Evolutionary conservation across 805 yeast genomes (phyloP), one percentile per base, ranked within the genome.

Genomic region (Wickerhamomyces strasburgensis): DNA sequence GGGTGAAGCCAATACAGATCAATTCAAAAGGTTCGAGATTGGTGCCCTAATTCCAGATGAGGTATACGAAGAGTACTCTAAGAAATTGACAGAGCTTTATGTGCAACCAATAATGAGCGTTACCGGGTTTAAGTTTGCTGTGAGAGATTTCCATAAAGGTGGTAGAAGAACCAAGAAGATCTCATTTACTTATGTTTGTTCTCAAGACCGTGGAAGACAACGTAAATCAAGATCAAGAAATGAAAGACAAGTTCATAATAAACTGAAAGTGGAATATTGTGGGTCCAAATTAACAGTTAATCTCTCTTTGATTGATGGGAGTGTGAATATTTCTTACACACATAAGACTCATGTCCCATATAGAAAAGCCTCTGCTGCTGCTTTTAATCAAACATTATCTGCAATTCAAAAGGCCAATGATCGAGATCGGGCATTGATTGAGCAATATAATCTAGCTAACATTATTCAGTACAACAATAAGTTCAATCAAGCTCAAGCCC

Each of bases 121-220:
- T 3, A 65, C 73, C 0, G 72, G 72, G 2, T 68, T 59, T 40
- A 57, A 62, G 35, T 67, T 67, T 40, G 68, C 71, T 0, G 64
- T 67, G 10, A 54, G 73, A 34, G 73, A 68, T 42, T 67, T 60
- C 43, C 73, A 68, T 44, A 65, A 67, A 47, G 67, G 66, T 25
- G 68, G 68, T 5, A 53, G 62, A 27, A 63, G 61, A 40, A 51
- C 64, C 6, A 65, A 65, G 36, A 67, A 64, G 42, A 56, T 67
- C 27, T 55, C 69, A 1, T 67, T 70, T 58, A 65, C 61, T 63
- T 68, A 64, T 39, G 60, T 68, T 19, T 68, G 73, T 39, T 64
- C 70, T 3, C 73, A 68, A 37, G 73, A 68, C 40, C 58, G 54
- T 32, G 45, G 55, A n/a, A 57, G 66, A 17, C 69, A 67, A 39